Evolutionary conservation across 2,329 filamentous ascomycete genomes (phyloP).

Genomic region (Cladosporium sp.): DNA sequence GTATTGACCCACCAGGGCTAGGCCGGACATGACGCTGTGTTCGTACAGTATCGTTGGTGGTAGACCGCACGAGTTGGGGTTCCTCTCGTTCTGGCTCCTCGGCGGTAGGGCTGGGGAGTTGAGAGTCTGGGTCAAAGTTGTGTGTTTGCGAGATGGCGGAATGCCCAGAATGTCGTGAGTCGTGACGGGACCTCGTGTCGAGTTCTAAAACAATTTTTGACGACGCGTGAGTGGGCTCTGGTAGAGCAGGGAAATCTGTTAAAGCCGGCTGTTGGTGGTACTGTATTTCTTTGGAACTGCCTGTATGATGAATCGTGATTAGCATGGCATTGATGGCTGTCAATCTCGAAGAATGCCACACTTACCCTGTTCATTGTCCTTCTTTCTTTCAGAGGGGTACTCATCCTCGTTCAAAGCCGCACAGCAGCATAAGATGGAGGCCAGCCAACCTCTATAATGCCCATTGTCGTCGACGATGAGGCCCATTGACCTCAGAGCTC

Average conservation of each 20-base stretch:
- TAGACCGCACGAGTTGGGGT: neutral
- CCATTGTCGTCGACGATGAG: slow-evolving; percentile 35
- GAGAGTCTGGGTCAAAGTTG: slow-evolving; percentile 26
- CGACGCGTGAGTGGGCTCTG: neutral
- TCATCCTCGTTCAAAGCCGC: slow-evolving; percentile 36
- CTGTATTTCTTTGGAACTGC: neutral
- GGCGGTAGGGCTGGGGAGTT: slow-evolving; percentile 23
- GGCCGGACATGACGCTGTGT: neutral
- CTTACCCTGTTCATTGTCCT: slow-evolving; percentile 24
- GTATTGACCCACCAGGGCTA: slow-evolving; percentile 16
- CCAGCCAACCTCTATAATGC: slow-evolving; percentile 37
- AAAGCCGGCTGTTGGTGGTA: neutral
- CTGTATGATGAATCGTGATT: neutral
- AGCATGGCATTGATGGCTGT: neutral
- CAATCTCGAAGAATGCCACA: neutral
- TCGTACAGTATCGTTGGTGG: neutral
- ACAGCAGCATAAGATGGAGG: slow-evolving; percentile 39
- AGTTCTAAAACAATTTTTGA: neutral
- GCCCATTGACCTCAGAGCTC: slow-evolving; percentile 35
- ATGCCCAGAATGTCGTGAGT: slow-evolving; percentile 4
- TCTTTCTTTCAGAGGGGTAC: slow-evolving; percentile 27
- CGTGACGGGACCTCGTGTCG: neutral
- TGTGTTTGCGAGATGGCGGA: neutral
- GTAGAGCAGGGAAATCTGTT: slow-evolving; percentile 1
- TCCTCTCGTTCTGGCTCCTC: neutral